A percentile compares a stretch with the other conserved stretches of the same genome.
Evolutionary conservation across 352 stramenopile genomes (phyloP).

Genomic region (Phytophthora fragariaefolia): DNA sequence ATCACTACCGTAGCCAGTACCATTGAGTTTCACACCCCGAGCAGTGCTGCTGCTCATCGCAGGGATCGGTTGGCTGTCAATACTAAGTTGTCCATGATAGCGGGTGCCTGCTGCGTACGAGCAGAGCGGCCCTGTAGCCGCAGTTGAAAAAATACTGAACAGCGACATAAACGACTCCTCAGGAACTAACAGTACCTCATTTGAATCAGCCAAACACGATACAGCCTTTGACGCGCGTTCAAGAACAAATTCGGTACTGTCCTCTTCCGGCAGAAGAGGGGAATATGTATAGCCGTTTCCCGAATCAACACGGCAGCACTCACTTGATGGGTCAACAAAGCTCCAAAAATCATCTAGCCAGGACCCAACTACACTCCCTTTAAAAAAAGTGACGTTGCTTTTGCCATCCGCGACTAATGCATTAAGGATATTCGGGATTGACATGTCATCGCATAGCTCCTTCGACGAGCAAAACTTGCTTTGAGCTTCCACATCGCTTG

Average conservation of each 20-base stretch:
- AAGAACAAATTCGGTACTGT: constrained; percentile 19
- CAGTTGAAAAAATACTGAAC: constrained; percentile 70
- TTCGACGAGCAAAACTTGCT: constrained; percentile 71
- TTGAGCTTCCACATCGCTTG: constrained; percentile 37
- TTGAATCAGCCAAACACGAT: constrained; percentile 50
- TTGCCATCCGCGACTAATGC: constrained; percentile 43
- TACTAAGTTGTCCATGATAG: constrained; percentile 72
- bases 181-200: constrained; percentile 46
- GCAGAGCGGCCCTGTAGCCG: constrained; percentile 53
- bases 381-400: constrained; percentile 56
- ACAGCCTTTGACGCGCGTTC: constrained; percentile 28
- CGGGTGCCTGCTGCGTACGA: constrained; percentile 66
- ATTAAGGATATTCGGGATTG: constrained; percentile 68
- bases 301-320: constrained; percentile 69
- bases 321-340: constrained; percentile 63
- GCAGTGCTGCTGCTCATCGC: constrained; percentile 31
- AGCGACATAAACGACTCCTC: constrained; percentile 70
- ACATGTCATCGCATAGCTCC: constrained; percentile 58
- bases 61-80: constrained; percentile 62
- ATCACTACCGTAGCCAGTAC: constrained; percentile 48
- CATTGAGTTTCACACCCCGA: constrained; percentile 56
- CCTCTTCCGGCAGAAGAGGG: constrained; percentile 45
- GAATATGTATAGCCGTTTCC: constrained; percentile 48
- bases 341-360: constrained; percentile 84
- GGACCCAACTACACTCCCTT: constrained; percentile 55